These are phyloP conservation scores for Zymoseptoria pseudotritici DNA, from an alignment of 2,329 filamentous ascomycete species.

Conservation along the genomic window DNA sequence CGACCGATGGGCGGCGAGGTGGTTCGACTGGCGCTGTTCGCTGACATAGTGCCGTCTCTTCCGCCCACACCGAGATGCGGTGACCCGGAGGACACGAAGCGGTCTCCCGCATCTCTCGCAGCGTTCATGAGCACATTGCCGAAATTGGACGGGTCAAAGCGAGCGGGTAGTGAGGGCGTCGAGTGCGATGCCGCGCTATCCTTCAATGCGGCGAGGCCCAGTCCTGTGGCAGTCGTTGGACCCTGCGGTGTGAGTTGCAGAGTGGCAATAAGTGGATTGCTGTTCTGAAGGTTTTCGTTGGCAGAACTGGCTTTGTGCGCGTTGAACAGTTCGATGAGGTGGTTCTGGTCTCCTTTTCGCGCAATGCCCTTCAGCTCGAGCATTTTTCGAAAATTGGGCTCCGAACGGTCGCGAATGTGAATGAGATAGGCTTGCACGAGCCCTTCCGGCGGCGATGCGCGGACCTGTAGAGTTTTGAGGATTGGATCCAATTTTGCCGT, in stretches of 20 bases:
- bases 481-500: slow-evolving; percentile 86
- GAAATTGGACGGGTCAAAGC: slow-evolving; percentile 73
- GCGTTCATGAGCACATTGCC: slow-evolving; percentile 84
- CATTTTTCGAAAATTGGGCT: slow-evolving; percentile 92
- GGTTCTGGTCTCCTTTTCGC: slow-evolving; percentile 67
- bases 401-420: slow-evolving; percentile 88
- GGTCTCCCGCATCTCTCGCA: slow-evolving; percentile 73
- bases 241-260: slow-evolving; percentile 46
- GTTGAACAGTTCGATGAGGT: slow-evolving; percentile 85
- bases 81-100: slow-evolving; percentile 53
- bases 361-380: slow-evolving; percentile 90
- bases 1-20: slow-evolving; percentile 23
- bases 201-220: slow-evolving; percentile 29
- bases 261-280: slow-evolving; percentile 59
- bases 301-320: slow-evolving; percentile 63
- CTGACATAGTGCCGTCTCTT: slow-evolving; percentile 17
- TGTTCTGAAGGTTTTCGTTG: slow-evolving; percentile 63
- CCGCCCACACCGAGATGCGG: slow-evolving; percentile 36
- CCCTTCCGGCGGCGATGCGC: slow-evolving; percentile 81
- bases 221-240: slow-evolving; percentile 14
- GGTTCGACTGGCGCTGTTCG: slow-evolving; percentile 27
- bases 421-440: slow-evolving; percentile 96
- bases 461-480: slow-evolving; percentile 93
- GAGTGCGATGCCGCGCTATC: slow-evolving; percentile 30
- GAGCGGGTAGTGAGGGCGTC: slow-evolving; percentile 34